Evolutionary conservation across 75 land plant genomes (phyloP), one percentile per base, ranked within the genome.

Genomic region (Cupressus sempervirens): DNA sequence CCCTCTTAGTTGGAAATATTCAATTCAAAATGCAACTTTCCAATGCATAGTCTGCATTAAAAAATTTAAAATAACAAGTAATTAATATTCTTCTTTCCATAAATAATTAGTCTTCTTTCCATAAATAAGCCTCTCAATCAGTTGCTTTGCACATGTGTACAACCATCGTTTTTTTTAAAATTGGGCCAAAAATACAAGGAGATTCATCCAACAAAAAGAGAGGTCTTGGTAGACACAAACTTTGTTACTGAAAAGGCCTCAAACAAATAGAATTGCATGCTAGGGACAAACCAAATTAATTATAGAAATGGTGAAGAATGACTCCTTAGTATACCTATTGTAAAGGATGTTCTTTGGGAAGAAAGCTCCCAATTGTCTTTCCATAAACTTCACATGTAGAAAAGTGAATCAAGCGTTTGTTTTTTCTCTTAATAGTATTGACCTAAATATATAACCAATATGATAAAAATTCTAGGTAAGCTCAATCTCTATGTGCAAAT

Each of bases 341-440:
- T 45, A 97, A 83, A 38, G 99, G 95, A 48, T 88, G 87, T 56
- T 96, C 98, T 83, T 91, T 91, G 13, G 99, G 99, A 81, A 97
- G 94, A 83, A 96, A 96, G 88, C 95, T 90, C 32, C 99, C 99
- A 67, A 93, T 91, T 12, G 99, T 97, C 87, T 97, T 97, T 67
- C 98, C 99, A 86, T 96, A 97, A 6, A 97, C 96, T 82, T 96
- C 99, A 84, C 99, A 97, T 58, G 99, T 97, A 15, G 99, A 97
- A 89, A 97, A 97, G 85, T 97, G 99, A 83, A 97, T 97, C 56
- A 97, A 86, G 41, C 99, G 94, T 90, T 97, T 97, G 84, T 76
- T 84, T 76, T 94, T 92, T n/a, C 56, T 92, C 98, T 3, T 93
- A 91, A 85, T 98, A 97, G 81, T 93, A 93, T 90, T 92, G 12